Base-by-base conservation (phyloP, 2,329 filamentous ascomycete species). In the Sporothrix sp. region DNA sequence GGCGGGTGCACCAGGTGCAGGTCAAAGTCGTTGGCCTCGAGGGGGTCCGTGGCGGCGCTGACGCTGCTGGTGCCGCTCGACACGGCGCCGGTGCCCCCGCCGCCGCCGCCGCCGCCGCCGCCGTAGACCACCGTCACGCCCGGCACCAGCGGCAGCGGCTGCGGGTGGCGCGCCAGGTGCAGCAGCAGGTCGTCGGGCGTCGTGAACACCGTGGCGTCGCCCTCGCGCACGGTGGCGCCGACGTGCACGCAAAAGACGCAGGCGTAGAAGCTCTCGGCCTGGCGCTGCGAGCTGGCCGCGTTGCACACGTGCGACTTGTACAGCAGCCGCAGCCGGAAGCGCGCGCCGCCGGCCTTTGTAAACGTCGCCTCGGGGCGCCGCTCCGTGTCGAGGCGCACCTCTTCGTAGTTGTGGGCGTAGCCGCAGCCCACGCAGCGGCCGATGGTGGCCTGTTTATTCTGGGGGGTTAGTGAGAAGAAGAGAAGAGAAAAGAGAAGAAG, bases 231-330 rank as follows among this genome's bases (percentile, higher is more conserved):
- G 0, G 66, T 67, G 1, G 60, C 52, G 1, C 62, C 63, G 3
- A 59, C 49, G 20, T 66, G 61, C 5, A 63, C 61, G 52, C 68
- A 71, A 54, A 68, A 71, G 1, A 71, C 56, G 46, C 69, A 70
- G 4, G 61, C 68, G 50, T 67, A 70, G 40, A 63, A 58, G 46
- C 62, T 60, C 23, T 66, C 62, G 30, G 61, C 57, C 30, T 64
- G 57, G 21, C 57, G 57, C 36, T 54, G 52, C 37, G 57, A 57
- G 25, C 11, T 58, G 14, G 58, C 58, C 5, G 53, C 58, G 11
- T 60, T 62, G n/a, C 59, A 50, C 3, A 71, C 53, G 49, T 72
- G 69, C 13, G 66, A 70, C 49, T 72, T 72, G 58, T 66, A 69
- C 10, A 71, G 61, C 23, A 72, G 63, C 0, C 69, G 65, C 13